Percentiles rank a stretch among this genome's conserved stretches.
Evolutionary conservation across 2,329 filamentous ascomycete genomes (phyloP).

Genomic region (Tolypocladium pustulatum): DNA sequence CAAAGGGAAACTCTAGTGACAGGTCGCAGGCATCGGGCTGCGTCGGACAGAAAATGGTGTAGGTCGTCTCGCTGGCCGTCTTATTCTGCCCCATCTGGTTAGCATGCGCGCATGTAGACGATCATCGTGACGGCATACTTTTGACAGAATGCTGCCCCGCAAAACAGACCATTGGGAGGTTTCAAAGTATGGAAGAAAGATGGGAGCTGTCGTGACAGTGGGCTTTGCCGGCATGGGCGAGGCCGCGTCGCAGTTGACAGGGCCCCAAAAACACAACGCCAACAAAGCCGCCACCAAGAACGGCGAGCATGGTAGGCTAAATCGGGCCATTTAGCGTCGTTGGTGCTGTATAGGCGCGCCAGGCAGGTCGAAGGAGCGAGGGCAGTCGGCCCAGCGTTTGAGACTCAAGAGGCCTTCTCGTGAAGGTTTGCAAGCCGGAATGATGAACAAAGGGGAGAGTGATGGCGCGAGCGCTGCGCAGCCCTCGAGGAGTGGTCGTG

Average conservation of each 20-base stretch:
- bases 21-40: conserved; percentile 31
- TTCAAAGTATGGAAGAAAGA: conserved; percentile 33
- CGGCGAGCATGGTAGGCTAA: conserved; percentile 4
- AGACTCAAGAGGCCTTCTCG: background rate
- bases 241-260: conserved; percentile 8
- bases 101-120: background rate
- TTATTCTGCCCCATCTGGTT: conserved; percentile 18
- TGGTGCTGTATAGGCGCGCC: background rate
- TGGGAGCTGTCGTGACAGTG: conserved; percentile 28
- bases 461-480: background rate
- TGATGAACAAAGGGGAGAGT: background rate
- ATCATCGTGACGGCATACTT: conserved; percentile 18
- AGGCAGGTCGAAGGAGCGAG: background rate
- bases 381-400: background rate
- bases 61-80: conserved; percentile 27
- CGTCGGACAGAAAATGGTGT: conserved; percentile 37
- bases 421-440: background rate
- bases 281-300: conserved; percentile 14
- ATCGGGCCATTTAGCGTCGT: background rate
- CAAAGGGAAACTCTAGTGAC: conserved; percentile 34
- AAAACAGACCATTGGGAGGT: conserved; percentile 31
- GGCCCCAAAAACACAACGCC: conserved; percentile 10
- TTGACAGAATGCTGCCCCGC: conserved; percentile 34
- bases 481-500: background rate
- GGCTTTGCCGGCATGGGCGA: conserved; percentile 6